Evolutionary conservation across 1,139 yeast genomes (phyloP), one percentile per base, ranked within the genome.

Genomic region (Taphrina sp.): DNA sequence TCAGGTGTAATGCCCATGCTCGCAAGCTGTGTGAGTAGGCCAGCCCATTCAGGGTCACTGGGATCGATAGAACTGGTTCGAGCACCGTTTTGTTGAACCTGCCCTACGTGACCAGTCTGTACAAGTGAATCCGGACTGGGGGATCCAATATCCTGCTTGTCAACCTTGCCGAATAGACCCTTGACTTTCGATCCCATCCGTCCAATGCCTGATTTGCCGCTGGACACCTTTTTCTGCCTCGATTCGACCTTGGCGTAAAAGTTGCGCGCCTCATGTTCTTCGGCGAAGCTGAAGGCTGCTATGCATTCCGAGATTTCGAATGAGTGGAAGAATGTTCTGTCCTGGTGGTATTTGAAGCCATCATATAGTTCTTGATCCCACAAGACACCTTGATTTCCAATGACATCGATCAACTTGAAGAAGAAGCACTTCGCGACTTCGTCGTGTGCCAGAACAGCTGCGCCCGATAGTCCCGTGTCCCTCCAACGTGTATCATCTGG

Each of bases 321-420:
- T 7, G 95, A 78, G 68, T 92, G 98, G 76, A 92, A 92, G 70
- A 87, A 92, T 52, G 95, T 83, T 23, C 98, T 78, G 68, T 92
- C 98, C 70, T 92, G 97, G 67, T 85, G 80, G 70, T 92, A 92
- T 62, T 83, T 84, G 68, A 92, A 89, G 64, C 86, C 85, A 7
- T 88, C 83, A 67, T 87, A 92, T 47, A 92, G 71, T 69, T 92
- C 98, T 69, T 92, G 98, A 69, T 92, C 98, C 98, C 98, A 92
- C 0, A 92, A 63, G 0, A 92, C 95, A 17, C 97, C 97, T 38
- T 86, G 74, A 61, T 80, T 79, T 8, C 95, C 95, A 38, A 65
- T 68, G 39, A 92, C 80, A 66, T 92, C 98, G 8, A 92, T 95
- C 58, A 92, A 68, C 68, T 92, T 92, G 53, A 92, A 75, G 69